Percentiles rank a stretch among this genome's conserved stretches.
These are phyloP conservation scores for Talaromyces sp. DNA, from an alignment of 2,329 filamentous ascomycete genomes.

Conservation along the genomic window DNA sequence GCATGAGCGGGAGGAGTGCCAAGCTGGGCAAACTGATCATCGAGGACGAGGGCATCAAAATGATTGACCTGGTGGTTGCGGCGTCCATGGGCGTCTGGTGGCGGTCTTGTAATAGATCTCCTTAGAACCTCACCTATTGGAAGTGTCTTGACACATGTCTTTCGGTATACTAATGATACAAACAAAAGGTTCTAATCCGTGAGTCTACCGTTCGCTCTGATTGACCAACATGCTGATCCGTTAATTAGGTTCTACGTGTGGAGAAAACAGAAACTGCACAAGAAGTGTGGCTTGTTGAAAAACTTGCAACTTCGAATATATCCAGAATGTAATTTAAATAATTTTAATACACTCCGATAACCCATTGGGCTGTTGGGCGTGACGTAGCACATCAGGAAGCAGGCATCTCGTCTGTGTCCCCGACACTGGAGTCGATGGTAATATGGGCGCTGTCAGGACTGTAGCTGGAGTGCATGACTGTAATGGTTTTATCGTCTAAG, in stretches of 20 bases:
- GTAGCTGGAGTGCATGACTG: not conserved
- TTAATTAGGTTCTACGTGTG: not conserved
- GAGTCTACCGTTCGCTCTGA: not conserved
- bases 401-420: not conserved
- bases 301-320: too few species aligned
- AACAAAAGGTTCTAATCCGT: not conserved
- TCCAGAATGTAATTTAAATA: not conserved
- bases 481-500: not conserved
- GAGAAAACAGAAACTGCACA: too few species aligned
- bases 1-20: slow-evolving; percentile 75
- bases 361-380: not conserved
- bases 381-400: not conserved
- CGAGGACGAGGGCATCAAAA: slow-evolving; percentile 83
- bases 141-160: not conserved
- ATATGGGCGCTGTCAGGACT: not conserved
- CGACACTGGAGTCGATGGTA: not conserved
- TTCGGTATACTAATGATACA: not conserved
- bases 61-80: slow-evolving; percentile 88
- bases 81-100: slow-evolving; percentile 93
- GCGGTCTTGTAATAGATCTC: slow-evolving; percentile 53
- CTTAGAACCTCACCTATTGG: not conserved
- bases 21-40: slow-evolving; percentile 94
- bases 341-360: too few species aligned
- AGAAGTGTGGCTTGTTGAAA: too few species aligned
- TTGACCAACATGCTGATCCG: not conserved